A percentile compares a stretch with the other conserved stretches of the same genome.
phyloP scores from a whole-genome alignment of 2,329 filamentous ascomycete species.

The Cadophora gregata region DNA sequence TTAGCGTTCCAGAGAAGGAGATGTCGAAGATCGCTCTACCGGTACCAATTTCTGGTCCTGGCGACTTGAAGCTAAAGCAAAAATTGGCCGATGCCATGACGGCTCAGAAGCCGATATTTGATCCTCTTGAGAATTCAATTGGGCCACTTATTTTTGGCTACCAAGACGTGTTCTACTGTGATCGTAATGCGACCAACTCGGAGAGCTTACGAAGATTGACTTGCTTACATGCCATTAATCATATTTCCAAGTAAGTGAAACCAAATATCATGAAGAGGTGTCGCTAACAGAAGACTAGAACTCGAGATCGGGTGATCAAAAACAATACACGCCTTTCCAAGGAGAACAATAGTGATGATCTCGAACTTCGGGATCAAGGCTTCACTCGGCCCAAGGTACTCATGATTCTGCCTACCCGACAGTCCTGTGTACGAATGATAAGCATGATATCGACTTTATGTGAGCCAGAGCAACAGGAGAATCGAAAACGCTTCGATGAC shows the following conservation, averaged over 20 bases:
- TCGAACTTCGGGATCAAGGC: conserved; percentile 88
- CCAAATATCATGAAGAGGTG: background rate
- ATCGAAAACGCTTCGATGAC: conserved; percentile 90
- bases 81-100: conserved; percentile 64
- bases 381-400: conserved; percentile 95
- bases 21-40: conserved; percentile 37
- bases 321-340: conserved; percentile 83
- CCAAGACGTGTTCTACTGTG: conserved; percentile 78
- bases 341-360: conserved; percentile 65
- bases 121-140: conserved; percentile 66
- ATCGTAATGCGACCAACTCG: conserved; percentile 72
- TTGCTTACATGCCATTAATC: conserved; percentile 87
- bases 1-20: conserved; percentile 53
- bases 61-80: conserved; percentile 70
- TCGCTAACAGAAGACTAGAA: conserved; percentile 54
- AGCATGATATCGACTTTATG: conserved; percentile 78
- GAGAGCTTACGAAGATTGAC: conserved; percentile 71
- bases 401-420: conserved; percentile 85
- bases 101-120: conserved; percentile 62
- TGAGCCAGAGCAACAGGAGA: conserved; percentile 90
- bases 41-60: conserved; percentile 44
- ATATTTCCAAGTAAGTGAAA: conserved; percentile 76
- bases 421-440: conserved; percentile 81
- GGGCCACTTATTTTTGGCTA: conserved; percentile 81
- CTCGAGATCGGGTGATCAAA: conserved; percentile 88